Base-by-base conservation (phyloP, 2,329 filamentous ascomycete genomes). In the Colletotrichum somersetense region DNA sequence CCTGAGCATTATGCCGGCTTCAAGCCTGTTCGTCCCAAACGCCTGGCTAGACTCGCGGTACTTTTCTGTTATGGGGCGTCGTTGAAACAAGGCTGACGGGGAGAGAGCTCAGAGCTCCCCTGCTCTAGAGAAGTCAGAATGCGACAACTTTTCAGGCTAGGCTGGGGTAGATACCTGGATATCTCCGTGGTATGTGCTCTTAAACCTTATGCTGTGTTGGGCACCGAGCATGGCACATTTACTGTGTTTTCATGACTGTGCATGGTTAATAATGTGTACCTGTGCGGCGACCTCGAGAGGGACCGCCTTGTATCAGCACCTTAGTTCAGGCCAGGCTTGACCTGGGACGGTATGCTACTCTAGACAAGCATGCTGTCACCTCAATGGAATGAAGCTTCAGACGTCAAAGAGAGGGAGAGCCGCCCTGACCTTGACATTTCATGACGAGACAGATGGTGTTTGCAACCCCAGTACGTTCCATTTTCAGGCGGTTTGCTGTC, bases 381-480 rank as follows among this genome's bases (percentile, higher is more conserved):
- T 40, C 18, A 4, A 30, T 18, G 18, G 30, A n/a, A 38, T 23
- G 40, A 66, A 20, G 53, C 53, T 55, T 35, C 35, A 38, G n/a
- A 59, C 38, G 46, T 58, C 53, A 23, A 26, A 26, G 46, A 26
- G 33, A 26, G 48, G 40, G 35, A 38, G 53, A 46, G 10, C 33
- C 26, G 62, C 44, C 20, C 42, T 59, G 52, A 69, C 52, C 62
- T 65, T 55, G 50, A 57, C 50, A 38, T 57, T 35, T 58, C 65
- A 71, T 71, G 68, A 57, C 64, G 68, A 71, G 68, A 68, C 64
- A 52, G 40, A 23, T 53, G n/a, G 16, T 58, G 58, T 63, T 71
- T 71, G 64, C 65, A 68, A 44, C 65, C 50, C 50, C 50, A 42
- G 52, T 46, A 71, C 48, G 40, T 56, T 65, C 57, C 52, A 50